phyloP scores from a whole-genome alignment of 768 basidiomycete species.

The Cystobasidium onofrii region DNA sequence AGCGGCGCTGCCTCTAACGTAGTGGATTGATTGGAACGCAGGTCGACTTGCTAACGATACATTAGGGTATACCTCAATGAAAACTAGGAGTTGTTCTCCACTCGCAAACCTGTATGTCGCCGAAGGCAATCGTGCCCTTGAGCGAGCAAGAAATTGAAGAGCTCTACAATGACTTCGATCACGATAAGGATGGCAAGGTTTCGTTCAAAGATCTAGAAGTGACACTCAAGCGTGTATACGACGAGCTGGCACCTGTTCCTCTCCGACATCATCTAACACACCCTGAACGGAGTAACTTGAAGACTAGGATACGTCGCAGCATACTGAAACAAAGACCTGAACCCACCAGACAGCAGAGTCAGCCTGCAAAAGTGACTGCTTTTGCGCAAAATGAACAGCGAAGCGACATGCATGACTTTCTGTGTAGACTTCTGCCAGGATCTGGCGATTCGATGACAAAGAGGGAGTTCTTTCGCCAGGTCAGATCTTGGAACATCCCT shows the following conservation, averaged over 20 bases:
- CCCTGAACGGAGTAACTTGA: background rate
- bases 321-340: background rate
- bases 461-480: background rate
- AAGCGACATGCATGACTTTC: slow-evolving; percentile 12
- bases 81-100: too few relatives aligned
- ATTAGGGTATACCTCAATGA: too few relatives aligned
- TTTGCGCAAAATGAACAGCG: background rate
- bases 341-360: background rate
- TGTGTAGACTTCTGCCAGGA: slow-evolving; percentile 1
- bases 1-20: too few relatives aligned
- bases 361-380: background rate
- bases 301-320: background rate
- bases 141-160: slow-evolving; percentile 2
- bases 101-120: too few relatives aligned
- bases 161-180: slow-evolving; percentile 11
- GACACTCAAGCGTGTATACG: background rate
- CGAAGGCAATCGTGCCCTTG: background rate
- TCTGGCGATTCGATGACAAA: background rate
- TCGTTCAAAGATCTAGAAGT: slow-evolving; percentile 10
- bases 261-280: background rate
- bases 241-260: slow-evolving; percentile 11
- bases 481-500: slow-evolving; percentile 10
- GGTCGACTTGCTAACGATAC: too few relatives aligned
- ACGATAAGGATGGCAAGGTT: slow-evolving; percentile 2
- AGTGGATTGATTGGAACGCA: too few relatives aligned